Evolutionary conservation across 106 monocot genomes (phyloP), one percentile per base, ranked within the genome.

Genomic region (Ottelia alismoides): DNA sequence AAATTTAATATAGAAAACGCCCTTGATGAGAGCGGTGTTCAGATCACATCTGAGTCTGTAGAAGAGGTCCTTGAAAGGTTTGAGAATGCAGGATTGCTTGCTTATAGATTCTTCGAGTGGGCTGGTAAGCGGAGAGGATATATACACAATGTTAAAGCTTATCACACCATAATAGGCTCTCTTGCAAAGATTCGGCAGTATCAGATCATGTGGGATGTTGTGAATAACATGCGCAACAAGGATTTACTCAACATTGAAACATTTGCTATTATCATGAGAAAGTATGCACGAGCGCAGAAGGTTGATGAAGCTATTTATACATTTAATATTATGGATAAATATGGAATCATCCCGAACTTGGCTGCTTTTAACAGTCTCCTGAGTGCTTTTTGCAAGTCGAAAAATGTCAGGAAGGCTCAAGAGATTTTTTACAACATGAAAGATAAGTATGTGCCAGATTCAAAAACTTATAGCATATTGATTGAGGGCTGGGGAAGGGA

Each of bases 101-200:
- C 78, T 28, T 98, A 82, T 69, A 72, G 82, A 29, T 98, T 98
- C 76, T 98, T 98, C 60, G 72, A 74, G 26, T 98, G 96, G 96
- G 48, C 76, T 11, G 54, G 67, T 9, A 73, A 71, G 51, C 79
- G 79, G 45, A 70, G 65, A 17, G 62, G 45, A 44, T 85, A 60
- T 74, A 57, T 66, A 18, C 81, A 82, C 71, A 77, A 74, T 54
- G 62, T 82, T 56, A 54, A 31, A 1, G 71, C 89, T 22, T 85
- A 89, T 68, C 96, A 98, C 54, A 68, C 70, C 72, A 64, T 82
- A 53, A 73, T 98, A 40, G 73, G 40, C 31, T 82, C 96, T 47
- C 69, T 98, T 30, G 96, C 89, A 25, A 89, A 89, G 76, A 75
- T 98, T 26, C 49, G 89, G 18, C 96, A 98, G 74, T 98, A 85